phyloP scores from a whole-genome alignment of 2,329 filamentous ascomycete species.

The Hypoxylon sp. region DNA sequence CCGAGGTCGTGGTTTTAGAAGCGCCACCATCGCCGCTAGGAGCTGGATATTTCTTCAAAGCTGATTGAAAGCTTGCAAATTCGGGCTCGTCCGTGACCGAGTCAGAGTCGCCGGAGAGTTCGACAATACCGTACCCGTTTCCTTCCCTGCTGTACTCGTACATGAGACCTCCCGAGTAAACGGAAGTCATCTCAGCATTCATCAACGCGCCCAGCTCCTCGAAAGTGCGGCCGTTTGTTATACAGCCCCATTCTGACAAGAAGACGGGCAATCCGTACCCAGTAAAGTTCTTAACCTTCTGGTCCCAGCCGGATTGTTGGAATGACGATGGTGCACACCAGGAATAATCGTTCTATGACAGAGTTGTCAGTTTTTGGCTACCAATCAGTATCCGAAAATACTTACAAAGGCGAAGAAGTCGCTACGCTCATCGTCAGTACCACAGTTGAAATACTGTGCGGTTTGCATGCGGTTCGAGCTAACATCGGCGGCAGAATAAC shows the following conservation, averaged over 20 bases:
- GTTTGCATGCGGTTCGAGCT: constrained; percentile 87
- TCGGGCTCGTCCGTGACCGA: constrained; percentile 71
- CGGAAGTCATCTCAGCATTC: constrained; percentile 82
- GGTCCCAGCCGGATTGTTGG: constrained; percentile 80
- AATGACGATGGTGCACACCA: constrained; percentile 82
- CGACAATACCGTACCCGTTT: constrained; percentile 84
- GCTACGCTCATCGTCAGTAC: constrained; percentile 82
- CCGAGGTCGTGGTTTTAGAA: constrained; percentile 61
- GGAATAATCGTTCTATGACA: constrained; percentile 79
- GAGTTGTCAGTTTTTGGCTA: constrained; percentile 32
- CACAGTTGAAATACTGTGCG: constrained; percentile 94
- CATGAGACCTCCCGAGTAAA: constrained; percentile 96
- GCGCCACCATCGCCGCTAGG: constrained; percentile 66
- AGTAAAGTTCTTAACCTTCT: constrained; percentile 89
- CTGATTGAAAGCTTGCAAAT: constrained; percentile 68
- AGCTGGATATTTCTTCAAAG: constrained; percentile 63
- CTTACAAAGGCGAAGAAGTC: constrained; percentile 84
- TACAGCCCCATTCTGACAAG: constrained; percentile 96
- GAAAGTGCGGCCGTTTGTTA: constrained; percentile 83
- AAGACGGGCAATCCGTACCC: constrained; percentile 92
- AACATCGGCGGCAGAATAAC: constrained; percentile 84
- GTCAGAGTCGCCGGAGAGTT: constrained; percentile 66
- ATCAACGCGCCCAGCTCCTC: constrained; percentile 85
- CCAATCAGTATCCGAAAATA: constrained; percentile 3
- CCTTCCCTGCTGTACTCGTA: constrained; percentile 92